A percentile compares a stretch with the other conserved stretches of the same genome.
Conservation (phyloP, 306 rosid species). For the Prunus salicina region DNA sequence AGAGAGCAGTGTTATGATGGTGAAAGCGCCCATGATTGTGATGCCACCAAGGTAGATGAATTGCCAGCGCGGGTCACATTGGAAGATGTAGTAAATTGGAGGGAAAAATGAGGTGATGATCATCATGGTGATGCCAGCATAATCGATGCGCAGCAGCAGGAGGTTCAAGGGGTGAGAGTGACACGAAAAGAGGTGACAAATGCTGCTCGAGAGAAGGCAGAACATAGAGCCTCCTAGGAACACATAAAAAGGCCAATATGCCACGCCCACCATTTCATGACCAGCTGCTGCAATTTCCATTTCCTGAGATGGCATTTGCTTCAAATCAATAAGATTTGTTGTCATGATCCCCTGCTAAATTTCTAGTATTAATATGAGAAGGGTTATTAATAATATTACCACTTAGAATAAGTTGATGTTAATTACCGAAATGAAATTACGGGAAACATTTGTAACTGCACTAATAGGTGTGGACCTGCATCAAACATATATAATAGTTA, state of each 20-base stretch:
- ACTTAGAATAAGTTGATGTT: conserved; percentile 8
- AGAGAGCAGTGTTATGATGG: conserved; percentile 61
- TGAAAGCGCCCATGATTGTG: conserved; percentile 77
- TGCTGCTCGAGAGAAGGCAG: conserved; percentile 89
- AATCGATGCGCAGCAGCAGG: conserved; percentile 63
- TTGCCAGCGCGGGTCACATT: conserved; percentile 86
- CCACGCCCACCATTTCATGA: conserved; percentile 5
- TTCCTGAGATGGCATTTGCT: conserved; percentile 38
- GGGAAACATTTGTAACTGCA: conserved; percentile 58
- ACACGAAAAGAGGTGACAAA: conserved; percentile 90
- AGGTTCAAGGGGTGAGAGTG: conserved; percentile 65
- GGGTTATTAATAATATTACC: too few relatives aligned
- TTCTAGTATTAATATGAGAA: background rate
- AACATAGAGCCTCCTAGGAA: conserved; percentile 90
- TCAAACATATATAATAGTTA: background rate
- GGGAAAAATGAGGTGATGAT: conserved; percentile 96
- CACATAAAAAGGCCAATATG: conserved; percentile 89
- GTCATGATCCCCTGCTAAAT: conserved; percentile 47
- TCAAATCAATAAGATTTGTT: conserved; percentile 46
- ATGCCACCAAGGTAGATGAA: conserved; percentile 72
- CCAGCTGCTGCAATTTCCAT: conserved; percentile 18
- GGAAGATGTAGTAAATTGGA: conserved; percentile 88
- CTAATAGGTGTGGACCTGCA: conserved; percentile 60
- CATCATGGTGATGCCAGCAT: conserved; percentile 77
- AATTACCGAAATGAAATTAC: conserved; percentile 40